Percentiles rank a stretch among this genome's conserved stretches.
Conservation (phyloP, 805 yeast species). For the Candida andamanensis region DNA sequence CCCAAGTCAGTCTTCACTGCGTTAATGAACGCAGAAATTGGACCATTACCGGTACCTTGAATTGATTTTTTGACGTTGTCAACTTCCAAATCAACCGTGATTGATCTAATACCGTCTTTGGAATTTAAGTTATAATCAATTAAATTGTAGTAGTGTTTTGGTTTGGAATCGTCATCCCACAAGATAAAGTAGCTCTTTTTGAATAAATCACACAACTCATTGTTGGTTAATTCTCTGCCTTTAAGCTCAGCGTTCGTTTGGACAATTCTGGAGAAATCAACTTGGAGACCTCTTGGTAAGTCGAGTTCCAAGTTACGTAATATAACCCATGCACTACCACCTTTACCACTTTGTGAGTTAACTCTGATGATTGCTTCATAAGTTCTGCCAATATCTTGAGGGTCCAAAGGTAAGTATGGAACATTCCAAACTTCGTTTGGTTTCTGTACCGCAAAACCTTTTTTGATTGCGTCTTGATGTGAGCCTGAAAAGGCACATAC, state of each 20-base stretch:
- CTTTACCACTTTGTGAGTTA: slow-evolving; percentile 84
- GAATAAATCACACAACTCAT: slow-evolving; percentile 63
- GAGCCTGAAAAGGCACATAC: slow-evolving; percentile 82
- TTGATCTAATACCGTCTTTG: slow-evolving; percentile 30
- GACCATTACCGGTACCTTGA: slow-evolving; percentile 74
- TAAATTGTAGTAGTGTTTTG: slow-evolving; percentile 28
- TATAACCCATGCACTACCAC: slow-evolving; percentile 87
- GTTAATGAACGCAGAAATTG: slow-evolving; percentile 67
- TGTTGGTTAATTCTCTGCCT: slow-evolving; percentile 65
- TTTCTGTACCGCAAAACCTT: slow-evolving; percentile 58
- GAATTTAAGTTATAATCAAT: slow-evolving; percentile 43
- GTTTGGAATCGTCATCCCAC: slow-evolving; percentile 21
- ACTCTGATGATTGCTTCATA: slow-evolving; percentile 90
- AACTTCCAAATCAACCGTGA: slow-evolving; percentile 47
- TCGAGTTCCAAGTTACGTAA: slow-evolving; percentile 71
- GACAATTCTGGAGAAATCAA: slow-evolving; percentile 66
- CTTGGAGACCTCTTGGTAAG: slow-evolving; percentile 75
- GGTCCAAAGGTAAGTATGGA: slow-evolving; percentile 82
- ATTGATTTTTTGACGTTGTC: slow-evolving; percentile 38
- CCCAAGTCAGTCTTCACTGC: slow-evolving; percentile 50
- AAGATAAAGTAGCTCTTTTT: slow-evolving; percentile 51
- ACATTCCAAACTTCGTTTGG: slow-evolving; percentile 52
- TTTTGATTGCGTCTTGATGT: slow-evolving; percentile 87
- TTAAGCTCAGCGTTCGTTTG: slow-evolving; percentile 63
- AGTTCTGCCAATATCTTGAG: slow-evolving; percentile 80